Conservation (phyloP, 225 moss, liverwort and hornwort species). For the Antitrichia curtipendula region DNA sequence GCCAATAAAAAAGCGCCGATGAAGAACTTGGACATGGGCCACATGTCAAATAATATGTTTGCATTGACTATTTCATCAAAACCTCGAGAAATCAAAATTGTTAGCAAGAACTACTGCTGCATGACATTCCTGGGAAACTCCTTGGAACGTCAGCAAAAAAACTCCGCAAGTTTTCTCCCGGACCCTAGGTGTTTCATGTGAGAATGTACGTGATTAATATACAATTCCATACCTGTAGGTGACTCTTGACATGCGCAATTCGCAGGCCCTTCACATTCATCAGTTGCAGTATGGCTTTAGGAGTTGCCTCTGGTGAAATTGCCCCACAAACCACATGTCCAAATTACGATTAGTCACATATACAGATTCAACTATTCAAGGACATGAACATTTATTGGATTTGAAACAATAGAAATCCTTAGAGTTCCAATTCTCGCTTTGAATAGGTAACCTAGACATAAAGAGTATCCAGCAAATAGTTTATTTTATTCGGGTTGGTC, state of each 20-base stretch:
- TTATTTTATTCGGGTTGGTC: too few relatives aligned
- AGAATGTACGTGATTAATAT: background rate
- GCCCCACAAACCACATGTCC: background rate
- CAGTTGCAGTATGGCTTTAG: conserved; percentile 40
- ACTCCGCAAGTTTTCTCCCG: background rate
- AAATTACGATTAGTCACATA: background rate
- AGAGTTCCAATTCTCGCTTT: background rate
- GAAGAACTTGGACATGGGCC: background rate
- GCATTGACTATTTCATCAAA: background rate
- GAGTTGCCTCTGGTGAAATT: conserved; percentile 39
- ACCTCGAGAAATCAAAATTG: background rate
- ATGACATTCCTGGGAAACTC: background rate
- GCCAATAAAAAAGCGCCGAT: background rate
- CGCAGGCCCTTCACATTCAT: conserved; percentile 43
- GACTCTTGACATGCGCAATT: conserved; percentile 54
- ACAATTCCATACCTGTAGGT: conserved; percentile 34
- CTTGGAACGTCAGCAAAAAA: background rate
- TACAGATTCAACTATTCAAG: background rate
- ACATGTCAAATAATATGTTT: background rate
- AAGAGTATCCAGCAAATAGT: background rate
- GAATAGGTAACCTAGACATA: background rate
- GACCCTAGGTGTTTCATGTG: background rate
- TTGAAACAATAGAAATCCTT: background rate
- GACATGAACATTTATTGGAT: background rate
- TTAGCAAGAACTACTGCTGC: background rate